Evolutionary conservation across 1,139 yeast species (phyloP).

Genomic region (Candida neerlandica): DNA sequence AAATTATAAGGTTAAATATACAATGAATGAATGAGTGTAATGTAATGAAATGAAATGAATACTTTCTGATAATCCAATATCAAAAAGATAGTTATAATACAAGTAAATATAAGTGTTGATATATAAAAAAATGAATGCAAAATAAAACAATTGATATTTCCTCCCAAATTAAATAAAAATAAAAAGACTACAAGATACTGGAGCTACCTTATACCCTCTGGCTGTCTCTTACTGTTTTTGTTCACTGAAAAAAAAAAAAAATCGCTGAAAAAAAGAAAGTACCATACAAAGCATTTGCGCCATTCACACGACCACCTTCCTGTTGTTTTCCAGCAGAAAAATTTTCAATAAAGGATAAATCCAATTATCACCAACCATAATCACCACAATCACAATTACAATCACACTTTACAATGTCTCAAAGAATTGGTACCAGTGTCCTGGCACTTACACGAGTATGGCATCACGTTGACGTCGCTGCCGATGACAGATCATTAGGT

Average conservation of each 20-base stretch:
- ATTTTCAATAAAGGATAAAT: too few species aligned
- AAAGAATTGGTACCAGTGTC: constrained; percentile 62
- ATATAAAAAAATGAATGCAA: neutral
- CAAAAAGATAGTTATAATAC: constrained; percentile 1
- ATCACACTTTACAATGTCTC: constrained; percentile 42
- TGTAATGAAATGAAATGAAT: constrained; percentile 1
- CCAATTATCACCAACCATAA: too few species aligned
- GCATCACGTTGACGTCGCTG: constrained; percentile 94
- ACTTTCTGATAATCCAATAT: constrained; percentile 2
- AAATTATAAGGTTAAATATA: neutral
- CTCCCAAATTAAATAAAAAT: too few species aligned
- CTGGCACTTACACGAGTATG: constrained; percentile 84
- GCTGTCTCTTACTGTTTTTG: neutral
- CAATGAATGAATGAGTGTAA: neutral
- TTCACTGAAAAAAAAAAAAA: neutral
- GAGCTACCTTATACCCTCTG: too few species aligned
- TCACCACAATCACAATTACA: too few species aligned
- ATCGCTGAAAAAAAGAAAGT: neutral
- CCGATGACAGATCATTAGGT: constrained; percentile 85
- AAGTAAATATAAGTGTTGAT: neutral
- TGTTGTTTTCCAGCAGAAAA: too few species aligned
- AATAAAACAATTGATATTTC: neutral
- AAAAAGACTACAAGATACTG: too few species aligned
- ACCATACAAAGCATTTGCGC: neutral
- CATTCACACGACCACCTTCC: neutral